phyloP scores from a whole-genome alignment of 108 stramenopile species.

The Aurantiochytrium sp. region DNA sequence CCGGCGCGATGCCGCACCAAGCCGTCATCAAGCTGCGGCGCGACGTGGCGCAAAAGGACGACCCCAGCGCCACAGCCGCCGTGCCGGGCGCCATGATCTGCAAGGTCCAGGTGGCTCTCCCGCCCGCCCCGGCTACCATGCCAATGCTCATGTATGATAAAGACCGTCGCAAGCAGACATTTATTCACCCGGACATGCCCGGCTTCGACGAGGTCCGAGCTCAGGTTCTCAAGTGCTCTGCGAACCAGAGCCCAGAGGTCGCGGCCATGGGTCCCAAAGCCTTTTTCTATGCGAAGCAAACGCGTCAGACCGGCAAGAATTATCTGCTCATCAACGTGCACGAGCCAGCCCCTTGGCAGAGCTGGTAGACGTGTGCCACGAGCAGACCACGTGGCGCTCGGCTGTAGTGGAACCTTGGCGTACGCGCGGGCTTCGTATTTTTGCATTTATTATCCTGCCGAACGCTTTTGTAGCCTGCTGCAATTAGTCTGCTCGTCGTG shows the following conservation, averaged over 20 bases:
- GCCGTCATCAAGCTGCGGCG: background rate
- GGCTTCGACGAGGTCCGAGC: background rate
- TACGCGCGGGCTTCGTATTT: too few species aligned
- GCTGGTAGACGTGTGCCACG: too few species aligned
- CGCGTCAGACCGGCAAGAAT: background rate
- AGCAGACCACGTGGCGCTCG: too few species aligned
- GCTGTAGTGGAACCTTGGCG: too few species aligned
- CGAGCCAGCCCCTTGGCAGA: background rate
- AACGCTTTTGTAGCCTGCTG: too few species aligned
- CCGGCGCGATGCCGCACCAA: background rate
- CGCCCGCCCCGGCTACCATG: background rate
- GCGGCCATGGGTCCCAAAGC: background rate
- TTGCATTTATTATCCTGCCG: too few species aligned
- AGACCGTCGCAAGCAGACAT: background rate
- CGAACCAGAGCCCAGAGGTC: background rate
- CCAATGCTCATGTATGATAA: constrained; percentile 20
- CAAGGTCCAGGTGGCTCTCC: background rate
- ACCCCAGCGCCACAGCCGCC: background rate
- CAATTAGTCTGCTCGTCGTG: too few species aligned
- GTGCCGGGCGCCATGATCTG: background rate
- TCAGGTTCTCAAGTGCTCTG: background rate
- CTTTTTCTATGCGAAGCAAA: background rate
- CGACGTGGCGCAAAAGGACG: background rate
- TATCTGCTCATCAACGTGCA: background rate
- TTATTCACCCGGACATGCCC: background rate